Evolutionary conservation across 2,329 filamentous ascomycete species (phyloP).

Genomic region (Alternaria sp.): DNA sequence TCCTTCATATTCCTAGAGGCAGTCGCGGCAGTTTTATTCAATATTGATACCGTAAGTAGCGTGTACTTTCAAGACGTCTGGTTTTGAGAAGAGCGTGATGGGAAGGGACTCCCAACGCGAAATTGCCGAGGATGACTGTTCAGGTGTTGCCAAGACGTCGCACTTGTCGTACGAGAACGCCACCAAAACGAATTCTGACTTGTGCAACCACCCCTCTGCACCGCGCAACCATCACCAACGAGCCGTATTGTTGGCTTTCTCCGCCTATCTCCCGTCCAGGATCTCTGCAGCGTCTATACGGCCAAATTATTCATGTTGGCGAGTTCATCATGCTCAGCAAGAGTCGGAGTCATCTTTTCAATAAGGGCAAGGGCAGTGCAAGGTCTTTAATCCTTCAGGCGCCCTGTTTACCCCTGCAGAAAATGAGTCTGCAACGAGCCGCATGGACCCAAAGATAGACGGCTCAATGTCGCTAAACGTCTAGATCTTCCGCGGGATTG

Average conservation of each 20-base stretch:
- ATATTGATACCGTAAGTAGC: not conserved
- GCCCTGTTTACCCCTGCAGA: slow-evolving; percentile 16
- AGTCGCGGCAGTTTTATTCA: not conserved
- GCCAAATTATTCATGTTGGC: not conserved
- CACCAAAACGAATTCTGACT: slow-evolving; percentile 7
- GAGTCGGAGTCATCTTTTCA: slow-evolving; percentile 12
- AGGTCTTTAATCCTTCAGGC: slow-evolving; percentile 16
- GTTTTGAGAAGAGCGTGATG: not conserved
- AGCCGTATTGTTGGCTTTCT: not conserved
- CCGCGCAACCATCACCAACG: not conserved
- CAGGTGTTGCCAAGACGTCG: slow-evolving; percentile 12
- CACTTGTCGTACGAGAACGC: slow-evolving; percentile 12
- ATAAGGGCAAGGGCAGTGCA: slow-evolving; percentile 18
- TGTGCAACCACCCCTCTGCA: not conserved
- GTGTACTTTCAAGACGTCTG: not conserved
- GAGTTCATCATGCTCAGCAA: not conserved
- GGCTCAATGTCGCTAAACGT: slow-evolving; percentile 23
- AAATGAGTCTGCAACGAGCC: slow-evolving; percentile 9
- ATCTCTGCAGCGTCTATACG: not conserved
- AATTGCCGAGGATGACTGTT: slow-evolving; percentile 4
- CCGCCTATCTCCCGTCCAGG: not conserved
- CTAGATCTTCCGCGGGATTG: slow-evolving; percentile 14
- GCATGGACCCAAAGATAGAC: slow-evolving; percentile 24
- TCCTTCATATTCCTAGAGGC: not conserved
- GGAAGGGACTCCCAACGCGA: not conserved